Conservation (phyloP, 768 basidiomycete genomes). For the Coprinopsis strossmayeri region DNA sequence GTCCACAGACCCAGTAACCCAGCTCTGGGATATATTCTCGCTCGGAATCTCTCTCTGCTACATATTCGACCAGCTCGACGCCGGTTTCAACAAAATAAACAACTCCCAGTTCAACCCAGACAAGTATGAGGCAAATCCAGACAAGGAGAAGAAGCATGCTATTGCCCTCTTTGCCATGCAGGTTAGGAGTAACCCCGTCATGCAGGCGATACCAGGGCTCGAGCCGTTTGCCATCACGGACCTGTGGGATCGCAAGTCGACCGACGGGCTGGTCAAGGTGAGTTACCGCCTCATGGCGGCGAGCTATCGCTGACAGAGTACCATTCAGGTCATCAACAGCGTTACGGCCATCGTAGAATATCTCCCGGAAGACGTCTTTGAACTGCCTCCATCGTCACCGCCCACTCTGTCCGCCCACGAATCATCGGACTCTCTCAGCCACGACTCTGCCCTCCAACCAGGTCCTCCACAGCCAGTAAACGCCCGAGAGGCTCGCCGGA, state of each 20-base stretch:
- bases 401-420: slow-evolving; percentile 48
- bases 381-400: slow-evolving; percentile 54
- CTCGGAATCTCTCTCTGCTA: slow-evolving; percentile 92
- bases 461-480: slow-evolving; percentile 38
- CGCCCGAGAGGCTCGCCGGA: slow-evolving; percentile 61
- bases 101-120: slow-evolving; percentile 63
- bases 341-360: slow-evolving; percentile 78
- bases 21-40: slow-evolving; percentile 92
- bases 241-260: slow-evolving; percentile 84
- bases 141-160: slow-evolving; percentile 84
- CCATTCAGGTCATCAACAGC: slow-evolving; percentile 75
- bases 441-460: slow-evolving; percentile 28
- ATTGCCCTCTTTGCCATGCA: slow-evolving; percentile 91
- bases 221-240: slow-evolving; percentile 90
- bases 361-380: slow-evolving; percentile 64
- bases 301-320: too few species aligned
- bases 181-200: slow-evolving; percentile 58
- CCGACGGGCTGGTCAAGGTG: slow-evolving; percentile 94
- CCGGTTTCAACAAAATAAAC: slow-evolving; percentile 51
- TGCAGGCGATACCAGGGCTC: slow-evolving; percentile 56
- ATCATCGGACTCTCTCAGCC: slow-evolving; percentile 54
- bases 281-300: slow-evolving; percentile 22
- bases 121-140: slow-evolving; percentile 61
- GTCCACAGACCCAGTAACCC: slow-evolving; percentile 88
- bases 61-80: slow-evolving; percentile 86